Evolutionary conservation across 331 rosid genomes (phyloP), one percentile per base, ranked within the genome.

Genomic region (Phaseolus coccineus): DNA sequence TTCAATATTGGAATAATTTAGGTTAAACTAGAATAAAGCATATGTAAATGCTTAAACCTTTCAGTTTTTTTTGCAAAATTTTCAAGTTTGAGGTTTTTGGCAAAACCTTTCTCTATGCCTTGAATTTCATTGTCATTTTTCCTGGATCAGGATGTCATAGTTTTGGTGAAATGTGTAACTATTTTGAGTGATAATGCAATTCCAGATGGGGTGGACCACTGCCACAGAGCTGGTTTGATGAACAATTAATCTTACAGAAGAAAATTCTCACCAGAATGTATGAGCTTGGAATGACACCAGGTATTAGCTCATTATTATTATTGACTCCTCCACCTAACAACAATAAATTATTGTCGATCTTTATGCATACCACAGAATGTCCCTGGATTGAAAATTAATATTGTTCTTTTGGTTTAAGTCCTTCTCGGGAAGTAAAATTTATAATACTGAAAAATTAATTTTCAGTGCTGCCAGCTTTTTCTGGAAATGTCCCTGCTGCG

Each of bases 231-330:
- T 92, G 97, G 97, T 84, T 92, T 37, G 94, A 90, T 82, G 90
- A 90, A 78, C 97, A 90, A 78, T 88, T 88, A 73, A 66, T 77
- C 79, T 80, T 92, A 75, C 94, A 92, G 89, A 90, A 90, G 85
- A 90, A 87, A 76, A 90, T 92, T 83, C 93, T 92, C 37, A 67
- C n/a, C 66, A 84, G 93, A 85, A 90, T 90, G 93, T 84, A 85
- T 83, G 90, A 90, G 80, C 94, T 92, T 69, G 97, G 97, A 82
- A 92, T 92, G 97, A 88, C 90, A 55, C 97, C 94, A 83, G 97
- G 94, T 92, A 87, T 24, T 67, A 72, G 11, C 3, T 42, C 51
- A 19, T 68, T 55, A 55, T 73, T 56, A 35, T 71, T 30, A 57
- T 69, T n/a, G 16, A 59, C 37, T 66, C 75, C 78, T 52, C 42